Evolutionary conservation across 768 basidiomycete species (phyloP).

Genomic region (Imleria badia): DNA sequence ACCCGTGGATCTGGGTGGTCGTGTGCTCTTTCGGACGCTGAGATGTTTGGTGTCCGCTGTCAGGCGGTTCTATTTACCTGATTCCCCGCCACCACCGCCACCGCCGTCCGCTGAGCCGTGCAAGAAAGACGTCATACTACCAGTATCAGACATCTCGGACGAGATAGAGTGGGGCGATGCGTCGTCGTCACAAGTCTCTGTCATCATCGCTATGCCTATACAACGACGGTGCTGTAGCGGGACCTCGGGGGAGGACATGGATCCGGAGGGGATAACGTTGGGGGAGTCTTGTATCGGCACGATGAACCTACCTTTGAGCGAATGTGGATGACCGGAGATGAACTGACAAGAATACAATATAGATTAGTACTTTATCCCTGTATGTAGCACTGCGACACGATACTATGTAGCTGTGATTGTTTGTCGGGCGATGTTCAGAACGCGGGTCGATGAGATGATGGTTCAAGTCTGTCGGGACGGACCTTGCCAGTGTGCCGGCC

Average conservation of each 20-base stretch:
- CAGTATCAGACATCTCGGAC: background rate
- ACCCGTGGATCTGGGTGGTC: background rate
- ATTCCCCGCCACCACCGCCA: background rate
- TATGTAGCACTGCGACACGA: background rate
- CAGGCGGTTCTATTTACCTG: background rate
- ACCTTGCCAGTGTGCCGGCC: too few species aligned
- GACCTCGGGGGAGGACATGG: background rate
- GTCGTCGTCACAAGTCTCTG: constrained; percentile 36
- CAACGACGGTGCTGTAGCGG: background rate
- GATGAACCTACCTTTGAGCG: constrained; percentile 18
- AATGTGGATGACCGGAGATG: constrained; percentile 2
- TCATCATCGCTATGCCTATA: constrained; percentile 43
- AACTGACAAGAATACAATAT: background rate
- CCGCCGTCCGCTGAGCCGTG: background rate
- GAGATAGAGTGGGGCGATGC: constrained; percentile 9
- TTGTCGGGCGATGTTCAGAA: too few species aligned
- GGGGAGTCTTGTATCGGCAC: constrained; percentile 33
- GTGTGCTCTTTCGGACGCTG: background rate
- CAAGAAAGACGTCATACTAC: background rate
- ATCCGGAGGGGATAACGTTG: constrained; percentile 29
- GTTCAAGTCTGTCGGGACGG: too few species aligned
- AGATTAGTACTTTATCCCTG: background rate
- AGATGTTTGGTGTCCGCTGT: background rate
- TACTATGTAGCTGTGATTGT: too few species aligned
- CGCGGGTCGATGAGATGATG: too few species aligned